Evolutionary conservation across 2,329 filamentous ascomycete genomes (phyloP).

Genomic region (Cordyceps tenuipes): DNA sequence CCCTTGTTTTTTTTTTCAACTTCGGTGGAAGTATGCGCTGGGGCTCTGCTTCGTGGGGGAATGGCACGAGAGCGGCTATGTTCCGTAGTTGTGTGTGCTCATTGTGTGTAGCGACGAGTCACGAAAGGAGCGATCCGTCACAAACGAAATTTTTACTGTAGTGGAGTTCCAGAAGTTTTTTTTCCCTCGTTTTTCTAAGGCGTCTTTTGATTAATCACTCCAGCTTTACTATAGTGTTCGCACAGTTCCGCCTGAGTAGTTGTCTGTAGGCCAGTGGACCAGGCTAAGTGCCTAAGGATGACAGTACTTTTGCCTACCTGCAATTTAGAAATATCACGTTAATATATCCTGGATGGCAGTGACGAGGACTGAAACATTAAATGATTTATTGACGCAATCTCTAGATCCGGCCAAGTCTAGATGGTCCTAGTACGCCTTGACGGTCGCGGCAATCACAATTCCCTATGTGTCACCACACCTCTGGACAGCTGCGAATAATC

Average conservation of each 20-base stretch:
- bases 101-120: not conserved
- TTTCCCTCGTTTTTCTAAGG: not conserved
- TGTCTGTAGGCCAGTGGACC: not conserved
- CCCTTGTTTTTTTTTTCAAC: too few species aligned
- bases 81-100: too few species aligned
- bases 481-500: conserved; percentile 39
- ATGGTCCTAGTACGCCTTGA: not conserved
- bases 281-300: not conserved
- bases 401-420: not conserved
- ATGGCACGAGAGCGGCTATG: too few species aligned
- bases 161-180: not conserved
- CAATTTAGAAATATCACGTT: not conserved
- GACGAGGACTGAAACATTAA: not conserved
- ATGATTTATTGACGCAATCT: not conserved
- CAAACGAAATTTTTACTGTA: not conserved
- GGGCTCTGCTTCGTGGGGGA: too few species aligned
- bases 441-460: conserved; percentile 19
- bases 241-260: not conserved
- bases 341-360: not conserved
- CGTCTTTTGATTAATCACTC: not conserved
- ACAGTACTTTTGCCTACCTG: not conserved
- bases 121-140: not conserved
- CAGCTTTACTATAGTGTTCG: not conserved
- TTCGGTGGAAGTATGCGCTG: too few species aligned
- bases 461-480: conserved; percentile 34